phyloP scores from a whole-genome alignment of 2,329 filamentous ascomycete genomes.

The Lachnellula willkommii region DNA sequence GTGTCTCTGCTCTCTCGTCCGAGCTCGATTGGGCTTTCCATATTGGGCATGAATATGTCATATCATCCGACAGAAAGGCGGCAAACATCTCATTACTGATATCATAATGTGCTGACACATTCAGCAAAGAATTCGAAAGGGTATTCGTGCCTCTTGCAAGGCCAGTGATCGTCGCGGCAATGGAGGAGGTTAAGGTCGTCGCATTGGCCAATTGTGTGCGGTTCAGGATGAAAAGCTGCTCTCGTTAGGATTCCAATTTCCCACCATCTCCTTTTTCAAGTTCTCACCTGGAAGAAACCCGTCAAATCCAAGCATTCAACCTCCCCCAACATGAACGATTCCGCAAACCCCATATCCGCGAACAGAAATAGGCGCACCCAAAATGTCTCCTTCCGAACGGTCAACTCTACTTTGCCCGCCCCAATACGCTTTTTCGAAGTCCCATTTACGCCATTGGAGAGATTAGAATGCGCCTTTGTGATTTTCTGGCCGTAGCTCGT shows the following conservation, averaged over 20 bases:
- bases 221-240: constrained; percentile 65
- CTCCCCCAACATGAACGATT: constrained; percentile 66
- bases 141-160: constrained; percentile 55
- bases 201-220: constrained; percentile 59
- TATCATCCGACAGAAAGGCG: constrained; percentile 67
- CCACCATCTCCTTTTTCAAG: neutral
- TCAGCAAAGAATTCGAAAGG: constrained; percentile 53
- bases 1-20: constrained; percentile 44
- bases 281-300: constrained; percentile 58
- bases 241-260: neutral
- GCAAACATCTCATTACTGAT: constrained; percentile 73
- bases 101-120: constrained; percentile 69
- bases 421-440: constrained; percentile 34
- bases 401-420: constrained; percentile 47
- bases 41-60: constrained; percentile 70
- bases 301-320: constrained; percentile 62
- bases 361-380: constrained; percentile 66
- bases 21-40: constrained; percentile 47
- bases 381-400: constrained; percentile 60
- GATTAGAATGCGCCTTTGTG: constrained; percentile 34
- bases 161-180: constrained; percentile 53
- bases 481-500: constrained; percentile 44
- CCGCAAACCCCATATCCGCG: constrained; percentile 66
- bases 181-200: constrained; percentile 54
- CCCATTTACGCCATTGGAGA: constrained; percentile 26